Percentiles rank a stretch among this genome's conserved stretches.
These are phyloP conservation scores for Plasmodium inui DNA, from an alignment of 169 alveolate species.

Conservation along the genomic window DNA sequence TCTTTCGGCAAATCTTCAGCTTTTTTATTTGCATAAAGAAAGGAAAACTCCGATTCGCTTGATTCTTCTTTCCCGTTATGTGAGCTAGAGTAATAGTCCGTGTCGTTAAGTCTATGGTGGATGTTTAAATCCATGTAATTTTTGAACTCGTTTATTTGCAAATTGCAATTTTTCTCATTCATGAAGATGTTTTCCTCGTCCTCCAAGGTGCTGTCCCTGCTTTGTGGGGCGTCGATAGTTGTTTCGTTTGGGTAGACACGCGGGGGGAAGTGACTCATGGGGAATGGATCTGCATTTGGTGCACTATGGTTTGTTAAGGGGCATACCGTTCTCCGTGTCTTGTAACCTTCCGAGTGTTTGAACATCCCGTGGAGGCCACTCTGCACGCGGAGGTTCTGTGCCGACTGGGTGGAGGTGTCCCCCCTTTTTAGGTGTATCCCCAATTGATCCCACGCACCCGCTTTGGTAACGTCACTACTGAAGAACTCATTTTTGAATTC, in stretches of 20 bases:
- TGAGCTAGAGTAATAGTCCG: constrained; percentile 50
- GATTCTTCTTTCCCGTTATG: constrained; percentile 41
- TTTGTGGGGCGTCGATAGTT: background rate
- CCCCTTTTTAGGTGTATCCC: background rate
- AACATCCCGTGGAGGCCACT: background rate
- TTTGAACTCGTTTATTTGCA: constrained; percentile 47
- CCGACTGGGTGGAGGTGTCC: background rate
- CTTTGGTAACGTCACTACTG: constrained; percentile 5
- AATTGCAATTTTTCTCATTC: constrained; percentile 37
- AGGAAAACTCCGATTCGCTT: constrained; percentile 30
- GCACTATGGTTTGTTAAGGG: background rate
- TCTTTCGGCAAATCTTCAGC: background rate
- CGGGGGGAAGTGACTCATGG: background rate
- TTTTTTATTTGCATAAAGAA: constrained; percentile 11
- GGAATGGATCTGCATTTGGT: background rate
- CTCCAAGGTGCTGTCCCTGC: background rate
- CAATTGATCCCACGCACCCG: background rate
- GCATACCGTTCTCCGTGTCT: background rate
- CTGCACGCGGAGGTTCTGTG: background rate
- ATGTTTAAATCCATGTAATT: constrained; percentile 21
- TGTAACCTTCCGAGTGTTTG: background rate
- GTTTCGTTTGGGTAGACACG: background rate
- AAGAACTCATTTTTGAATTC: constrained; percentile 13
- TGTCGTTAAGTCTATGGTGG: constrained; percentile 6
- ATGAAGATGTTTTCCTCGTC: background rate